Base-by-base conservation (phyloP, 768 basidiomycete genomes). In the Paxillus involutus region DNA sequence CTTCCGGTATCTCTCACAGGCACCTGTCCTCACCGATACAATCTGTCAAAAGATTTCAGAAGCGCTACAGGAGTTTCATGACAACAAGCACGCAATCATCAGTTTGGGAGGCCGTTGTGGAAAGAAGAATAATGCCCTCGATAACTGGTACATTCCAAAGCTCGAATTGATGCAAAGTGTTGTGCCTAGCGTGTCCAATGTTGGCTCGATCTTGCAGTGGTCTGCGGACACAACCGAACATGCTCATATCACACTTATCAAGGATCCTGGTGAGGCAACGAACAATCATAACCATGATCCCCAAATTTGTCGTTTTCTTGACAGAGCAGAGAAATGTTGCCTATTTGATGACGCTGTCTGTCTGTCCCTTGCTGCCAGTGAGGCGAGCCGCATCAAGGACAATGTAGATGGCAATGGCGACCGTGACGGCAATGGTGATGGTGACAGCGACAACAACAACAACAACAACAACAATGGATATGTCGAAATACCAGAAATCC, bases 181-280 rank as follows among this genome's bases (percentile, higher is more conserved):
- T n/a, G n/a, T n/a, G n/a, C n/a, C n/a, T n/a, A n/a, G n/a, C 49
- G 72, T 75, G 9, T 46, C 49, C 6, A 33, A 47, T n/a, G 60
- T 64, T n/a, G 72, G 75, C 0, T 61, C 59, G 4, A 46, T 68
- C 6, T 63, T 67, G 4, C 70, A 77, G 47, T 74, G 66, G 68
- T 70, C 72, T 43, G 67, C 71, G 0, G 68, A 79, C 59, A 57
- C 60, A 6, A 75, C 70, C 10, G 70, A 78, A 51, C 59, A 63
- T 4, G 59, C 68, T 11, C 70, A 77, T 44, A 72, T 73, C 47
- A 59, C 57, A 5, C 39, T 65, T 3, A 62, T 75, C 54, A 75
- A 75, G 52, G 54, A 67, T 33, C 70, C 71, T 17, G 57, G 68
- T 39, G 51, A 61, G 5, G 32, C 61, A 4, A 52, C 30, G 1